Percentiles rank a stretch among this genome's conserved stretches.
Evolutionary conservation across 2,329 filamentous ascomycete species (phyloP).

Genomic region (Cercospora citrullina): DNA sequence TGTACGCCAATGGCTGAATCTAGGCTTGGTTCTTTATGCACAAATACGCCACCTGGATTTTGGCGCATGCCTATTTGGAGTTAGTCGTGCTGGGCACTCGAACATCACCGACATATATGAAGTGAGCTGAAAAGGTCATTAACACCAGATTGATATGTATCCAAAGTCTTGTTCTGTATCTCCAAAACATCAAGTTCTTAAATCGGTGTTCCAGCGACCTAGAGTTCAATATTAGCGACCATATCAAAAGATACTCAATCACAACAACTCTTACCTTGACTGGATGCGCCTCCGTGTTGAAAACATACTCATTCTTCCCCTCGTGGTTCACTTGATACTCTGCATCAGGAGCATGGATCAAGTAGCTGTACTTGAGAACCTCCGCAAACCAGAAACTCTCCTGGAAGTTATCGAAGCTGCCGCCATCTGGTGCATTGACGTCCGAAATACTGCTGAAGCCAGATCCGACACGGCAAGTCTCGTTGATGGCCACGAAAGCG

Average conservation of each 20-base stretch:
- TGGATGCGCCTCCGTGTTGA: constrained; percentile 67
- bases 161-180: background rate
- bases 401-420: constrained; percentile 66
- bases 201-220: constrained; percentile 15
- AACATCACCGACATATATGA: background rate
- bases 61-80: background rate
- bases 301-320: constrained; percentile 57
- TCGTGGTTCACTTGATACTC: constrained; percentile 57
- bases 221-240: background rate
- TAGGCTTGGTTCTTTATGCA: constrained; percentile 2
- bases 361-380: constrained; percentile 78
- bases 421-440: constrained; percentile 17
- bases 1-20: background rate
- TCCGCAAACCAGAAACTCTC: constrained; percentile 90
- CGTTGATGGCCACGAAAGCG: constrained; percentile 26
- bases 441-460: constrained; percentile 24
- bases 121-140: background rate
- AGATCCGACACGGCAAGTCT: constrained; percentile 19
- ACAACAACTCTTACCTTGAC: constrained; percentile 44
- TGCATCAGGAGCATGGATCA: constrained; percentile 58
- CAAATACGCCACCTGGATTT: background rate
- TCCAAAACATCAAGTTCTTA: background rate
- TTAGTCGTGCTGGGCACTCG: background rate
- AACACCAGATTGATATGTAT: background rate
- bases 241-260: background rate